Evolutionary conservation across 2,329 filamentous ascomycete species (phyloP).

Genomic region (Penicillium sp.): DNA sequence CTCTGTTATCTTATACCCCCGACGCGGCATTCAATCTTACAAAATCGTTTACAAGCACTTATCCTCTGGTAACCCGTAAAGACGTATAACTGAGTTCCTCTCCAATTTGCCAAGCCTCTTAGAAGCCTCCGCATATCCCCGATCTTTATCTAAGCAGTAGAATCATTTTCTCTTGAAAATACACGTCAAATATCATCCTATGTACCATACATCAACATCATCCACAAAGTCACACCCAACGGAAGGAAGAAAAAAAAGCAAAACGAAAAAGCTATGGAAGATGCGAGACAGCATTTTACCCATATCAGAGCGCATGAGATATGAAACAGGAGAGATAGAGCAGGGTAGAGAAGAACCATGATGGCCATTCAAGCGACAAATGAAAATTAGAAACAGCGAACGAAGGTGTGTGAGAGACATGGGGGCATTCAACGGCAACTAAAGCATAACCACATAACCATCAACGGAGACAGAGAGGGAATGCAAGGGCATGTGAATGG

Average conservation of each 20-base stretch:
- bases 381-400: slow-evolving; percentile 13
- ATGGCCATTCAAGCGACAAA: slow-evolving; percentile 16
- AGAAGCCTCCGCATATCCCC: not conserved
- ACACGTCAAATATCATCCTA: slow-evolving; percentile 10
- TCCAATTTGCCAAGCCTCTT: not conserved
- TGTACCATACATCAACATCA: slow-evolving; percentile 17
- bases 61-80: not conserved
- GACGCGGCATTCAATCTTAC: not conserved
- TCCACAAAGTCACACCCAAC: slow-evolving; percentile 5
- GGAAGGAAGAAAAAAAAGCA: not conserved
- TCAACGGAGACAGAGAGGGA: slow-evolving; percentile 15
- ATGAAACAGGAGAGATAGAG: slow-evolving; percentile 6
- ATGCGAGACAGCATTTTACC: slow-evolving; percentile 7
- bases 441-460: slow-evolving; percentile 15
- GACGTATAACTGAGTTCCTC: not conserved
- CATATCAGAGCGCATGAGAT: not conserved
- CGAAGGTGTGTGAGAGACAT: slow-evolving; percentile 17
- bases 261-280: not conserved
- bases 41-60: not conserved
- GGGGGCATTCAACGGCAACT: slow-evolving; percentile 18
- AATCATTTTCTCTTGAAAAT: not conserved
- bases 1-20: not conserved
- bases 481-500: slow-evolving; percentile 16
- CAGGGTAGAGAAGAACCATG: slow-evolving; percentile 9
- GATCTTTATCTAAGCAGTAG: not conserved